Percentiles rank a stretch among this genome's conserved stretches.
phyloP scores from a whole-genome alignment of 148 eudicot species.

The Vaccinium vitisidaea region DNA sequence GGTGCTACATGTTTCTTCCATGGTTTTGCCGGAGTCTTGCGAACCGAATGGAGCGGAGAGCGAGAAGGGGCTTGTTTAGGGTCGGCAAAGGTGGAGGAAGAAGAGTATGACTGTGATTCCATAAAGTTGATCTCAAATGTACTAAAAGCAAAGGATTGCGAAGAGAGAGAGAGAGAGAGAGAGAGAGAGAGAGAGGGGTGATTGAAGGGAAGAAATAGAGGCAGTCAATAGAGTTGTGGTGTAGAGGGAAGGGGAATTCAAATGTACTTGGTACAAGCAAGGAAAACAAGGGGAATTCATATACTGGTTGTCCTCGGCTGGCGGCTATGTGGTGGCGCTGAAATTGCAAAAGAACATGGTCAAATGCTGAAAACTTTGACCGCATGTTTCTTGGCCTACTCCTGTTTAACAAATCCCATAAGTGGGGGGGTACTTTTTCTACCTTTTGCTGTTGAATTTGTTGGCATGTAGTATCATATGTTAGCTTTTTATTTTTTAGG shows the following conservation, averaged over 20 bases:
- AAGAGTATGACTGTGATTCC: constrained; percentile 16
- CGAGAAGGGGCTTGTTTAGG: not conserved
- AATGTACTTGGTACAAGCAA: no score
- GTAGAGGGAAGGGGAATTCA: no score
- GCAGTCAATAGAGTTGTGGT: no score
- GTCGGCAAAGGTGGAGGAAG: constrained; percentile 13
- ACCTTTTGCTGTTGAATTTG: no score
- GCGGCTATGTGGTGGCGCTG: not conserved
- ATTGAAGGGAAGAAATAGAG: no score
- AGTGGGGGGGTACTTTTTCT: no score
- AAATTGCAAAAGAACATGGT: not conserved
- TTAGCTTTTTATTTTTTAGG: no score
- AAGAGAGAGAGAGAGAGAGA: not conserved
- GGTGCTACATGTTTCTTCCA: constrained; percentile 34
- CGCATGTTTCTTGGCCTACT: not conserved
- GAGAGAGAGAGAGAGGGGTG: not conserved
- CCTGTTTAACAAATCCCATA: not conserved
- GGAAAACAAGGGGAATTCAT: not conserved
- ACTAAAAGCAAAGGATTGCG: not conserved
- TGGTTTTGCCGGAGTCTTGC: constrained; percentile 17
- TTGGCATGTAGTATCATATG: no score
- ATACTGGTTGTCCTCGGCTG: not conserved
- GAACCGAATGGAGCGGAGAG: constrained; percentile 28
- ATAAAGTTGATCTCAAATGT: not conserved
- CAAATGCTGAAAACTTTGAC: constrained; percentile 3